Evolutionary conservation across 192 early-diverging fungal genomes (phyloP).

Genomic region (Backusella sp.): DNA sequence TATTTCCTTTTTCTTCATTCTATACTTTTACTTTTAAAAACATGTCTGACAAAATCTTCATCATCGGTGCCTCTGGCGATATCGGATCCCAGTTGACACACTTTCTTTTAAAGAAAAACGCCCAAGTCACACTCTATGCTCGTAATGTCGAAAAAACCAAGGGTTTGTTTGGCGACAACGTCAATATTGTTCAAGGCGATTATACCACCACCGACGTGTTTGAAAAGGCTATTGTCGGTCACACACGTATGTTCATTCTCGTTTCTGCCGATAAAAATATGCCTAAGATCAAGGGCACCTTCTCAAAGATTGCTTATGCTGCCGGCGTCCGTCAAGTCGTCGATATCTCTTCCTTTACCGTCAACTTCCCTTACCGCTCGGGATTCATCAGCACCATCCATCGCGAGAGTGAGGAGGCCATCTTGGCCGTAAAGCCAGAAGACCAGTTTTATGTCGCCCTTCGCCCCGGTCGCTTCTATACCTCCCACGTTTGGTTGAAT

Average conservation of each 20-base stretch:
- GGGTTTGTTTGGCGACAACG: neutral
- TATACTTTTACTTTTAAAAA: no score
- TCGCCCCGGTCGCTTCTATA: slow-evolving; percentile 15
- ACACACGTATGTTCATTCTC: slow-evolving; percentile 16
- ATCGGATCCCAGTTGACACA: slow-evolving; percentile 12
- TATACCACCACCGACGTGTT: neutral
- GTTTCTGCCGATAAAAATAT: neutral
- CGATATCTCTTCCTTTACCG: slow-evolving; percentile 15
- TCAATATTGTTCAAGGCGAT: slow-evolving; percentile 18
- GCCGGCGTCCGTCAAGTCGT: slow-evolving; percentile 28
- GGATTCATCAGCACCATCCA: neutral
- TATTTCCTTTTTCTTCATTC: no score
- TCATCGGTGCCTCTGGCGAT: slow-evolving; percentile 22
- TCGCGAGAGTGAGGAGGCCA: neutral
- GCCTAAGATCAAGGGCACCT: neutral
- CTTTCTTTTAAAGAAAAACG: slow-evolving; percentile 5
- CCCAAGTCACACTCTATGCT: neutral
- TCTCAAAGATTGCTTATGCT: slow-evolving; percentile 9
- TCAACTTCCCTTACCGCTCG: neutral
- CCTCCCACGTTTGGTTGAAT: no score
- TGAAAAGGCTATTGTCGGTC: slow-evolving; percentile 11
- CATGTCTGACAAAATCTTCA: slow-evolving; percentile 16
- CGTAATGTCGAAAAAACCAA: slow-evolving; percentile 13
- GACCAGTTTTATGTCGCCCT: slow-evolving; percentile 13
- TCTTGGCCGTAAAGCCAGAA: neutral